These are phyloP conservation scores for Penicillium paxilli DNA, from an alignment of 495 filamentous ascomycete species.

Conservation along the genomic window DNA sequence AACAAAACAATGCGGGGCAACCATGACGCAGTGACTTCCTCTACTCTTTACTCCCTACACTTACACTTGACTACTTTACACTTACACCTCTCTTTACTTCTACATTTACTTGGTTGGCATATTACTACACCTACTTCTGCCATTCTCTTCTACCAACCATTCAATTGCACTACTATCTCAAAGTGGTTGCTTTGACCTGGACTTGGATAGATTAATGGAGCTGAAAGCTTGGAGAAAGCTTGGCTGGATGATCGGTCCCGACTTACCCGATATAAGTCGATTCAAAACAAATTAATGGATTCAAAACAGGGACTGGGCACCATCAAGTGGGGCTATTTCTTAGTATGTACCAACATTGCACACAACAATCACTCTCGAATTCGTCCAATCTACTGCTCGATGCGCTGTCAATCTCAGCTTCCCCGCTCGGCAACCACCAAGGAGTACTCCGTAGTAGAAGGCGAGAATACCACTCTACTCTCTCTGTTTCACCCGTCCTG, in stretches of 20 bases:
- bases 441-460: too few species aligned
- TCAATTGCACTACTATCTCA: too few species aligned
- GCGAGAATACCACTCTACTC: too few species aligned
- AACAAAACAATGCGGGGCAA: neutral
- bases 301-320: too few species aligned
- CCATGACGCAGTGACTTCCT: slow-evolving; percentile 11
- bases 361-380: too few species aligned
- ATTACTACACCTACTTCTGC: neutral
- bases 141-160: neutral
- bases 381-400: neutral
- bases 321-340: slow-evolving; percentile 16
- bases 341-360: too few species aligned
- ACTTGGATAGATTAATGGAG: neutral
- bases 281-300: too few species aligned
- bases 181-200: too few species aligned
- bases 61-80: neutral
- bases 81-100: too few species aligned
- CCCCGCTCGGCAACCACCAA: neutral
- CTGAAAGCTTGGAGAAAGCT: slow-evolving; percentile 29
- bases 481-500: too few species aligned
- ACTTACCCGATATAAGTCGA: slow-evolving; percentile 5
- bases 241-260: slow-evolving; percentile 13
- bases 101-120: neutral
- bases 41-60: neutral
- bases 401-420: neutral